phyloP scores from a whole-genome alignment of 1,284 basidiomycete species.

The Ganoderma sinense region DNA sequence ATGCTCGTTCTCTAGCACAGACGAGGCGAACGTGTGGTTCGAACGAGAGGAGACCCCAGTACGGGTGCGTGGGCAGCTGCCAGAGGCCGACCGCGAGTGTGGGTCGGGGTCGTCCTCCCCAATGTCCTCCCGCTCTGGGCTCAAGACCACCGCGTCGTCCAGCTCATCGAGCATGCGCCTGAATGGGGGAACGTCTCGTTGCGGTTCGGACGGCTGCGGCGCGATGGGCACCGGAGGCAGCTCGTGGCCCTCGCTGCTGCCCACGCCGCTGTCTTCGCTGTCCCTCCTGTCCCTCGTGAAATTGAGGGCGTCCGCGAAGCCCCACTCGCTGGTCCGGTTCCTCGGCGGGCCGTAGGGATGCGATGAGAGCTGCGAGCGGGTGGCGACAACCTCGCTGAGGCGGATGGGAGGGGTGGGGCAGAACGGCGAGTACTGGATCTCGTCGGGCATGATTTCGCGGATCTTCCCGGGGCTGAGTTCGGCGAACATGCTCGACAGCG shows the following conservation, averaged over 20 bases:
- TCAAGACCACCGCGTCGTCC: slow-evolving; percentile 23
- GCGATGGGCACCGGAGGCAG: slow-evolving; percentile 18
- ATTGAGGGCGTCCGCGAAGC: slow-evolving; percentile 42
- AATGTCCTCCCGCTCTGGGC: slow-evolving; percentile 13
- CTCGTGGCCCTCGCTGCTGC: slow-evolving; percentile 50
- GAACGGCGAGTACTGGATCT: slow-evolving; percentile 63
- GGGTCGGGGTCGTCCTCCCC: slow-evolving; percentile 18
- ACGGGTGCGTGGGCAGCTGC: slow-evolving; percentile 10
- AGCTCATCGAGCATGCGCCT: slow-evolving; percentile 20
- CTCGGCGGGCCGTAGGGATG: slow-evolving; percentile 38
- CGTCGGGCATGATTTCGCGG: slow-evolving; percentile 58
- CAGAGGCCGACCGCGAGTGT: slow-evolving; percentile 2
- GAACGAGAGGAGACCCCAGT: slow-evolving; percentile 29
- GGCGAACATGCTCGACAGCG: slow-evolving; percentile 59
- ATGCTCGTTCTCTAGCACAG: slow-evolving; percentile 36
- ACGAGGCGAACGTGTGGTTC: slow-evolving; percentile 38
- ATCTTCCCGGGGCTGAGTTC: slow-evolving; percentile 55
- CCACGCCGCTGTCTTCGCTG: slow-evolving; percentile 57
- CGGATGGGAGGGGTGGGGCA: slow-evolving; percentile 30
- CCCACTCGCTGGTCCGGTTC: slow-evolving; percentile 41
- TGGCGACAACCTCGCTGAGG: slow-evolving; percentile 14
- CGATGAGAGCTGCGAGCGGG: slow-evolving; percentile 11
- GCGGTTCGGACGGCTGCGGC: slow-evolving; percentile 21
- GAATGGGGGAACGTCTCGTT: slow-evolving; percentile 20
- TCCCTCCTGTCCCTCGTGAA: slow-evolving; percentile 36